Conservation (phyloP, 768 basidiomycete species). For the Cyathus striatus region DNA sequence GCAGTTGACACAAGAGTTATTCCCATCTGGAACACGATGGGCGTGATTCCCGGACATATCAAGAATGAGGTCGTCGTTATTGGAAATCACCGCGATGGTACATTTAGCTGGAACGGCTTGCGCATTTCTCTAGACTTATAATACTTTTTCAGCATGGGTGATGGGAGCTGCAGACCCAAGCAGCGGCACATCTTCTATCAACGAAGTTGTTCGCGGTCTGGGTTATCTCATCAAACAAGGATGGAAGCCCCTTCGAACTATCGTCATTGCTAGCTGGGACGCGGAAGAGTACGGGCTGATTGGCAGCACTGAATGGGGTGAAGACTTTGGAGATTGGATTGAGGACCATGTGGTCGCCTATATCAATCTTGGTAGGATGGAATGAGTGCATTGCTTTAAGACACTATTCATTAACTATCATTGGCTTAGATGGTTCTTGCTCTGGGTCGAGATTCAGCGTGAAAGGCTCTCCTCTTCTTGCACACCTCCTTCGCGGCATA, state of each 20-base stretch:
- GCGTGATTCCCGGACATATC: constrained; percentile 77
- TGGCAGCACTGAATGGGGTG: constrained; percentile 91
- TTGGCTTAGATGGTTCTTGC: constrained; percentile 47
- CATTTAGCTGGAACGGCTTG: constrained; percentile 14
- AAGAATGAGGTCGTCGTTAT: constrained; percentile 82
- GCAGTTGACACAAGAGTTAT: constrained; percentile 73
- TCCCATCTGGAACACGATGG: constrained; percentile 90
- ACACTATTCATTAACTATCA: neutral
- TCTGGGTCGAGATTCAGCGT: constrained; percentile 54
- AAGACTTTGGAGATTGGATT: constrained; percentile 85
- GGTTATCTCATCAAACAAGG: constrained; percentile 65
- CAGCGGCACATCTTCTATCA: constrained; percentile 74
- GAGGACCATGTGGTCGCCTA: constrained; percentile 79
- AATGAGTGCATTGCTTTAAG: neutral
- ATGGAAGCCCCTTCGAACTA: constrained; percentile 82
- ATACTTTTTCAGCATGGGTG: constrained; percentile 49
- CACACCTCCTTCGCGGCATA: constrained; percentile 62
- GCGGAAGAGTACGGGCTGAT: constrained; percentile 72
- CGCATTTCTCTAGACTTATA: neutral
- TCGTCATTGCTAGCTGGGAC: constrained; percentile 73
- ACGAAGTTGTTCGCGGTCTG: constrained; percentile 74
- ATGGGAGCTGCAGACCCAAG: constrained; percentile 77
- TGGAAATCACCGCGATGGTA: constrained; percentile 88
- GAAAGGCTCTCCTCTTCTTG: constrained; percentile 74
- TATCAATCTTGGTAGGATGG: constrained; percentile 56